Evolutionary conservation across 768 basidiomycete genomes (phyloP).

Genomic region (Collybia mongolica): DNA sequence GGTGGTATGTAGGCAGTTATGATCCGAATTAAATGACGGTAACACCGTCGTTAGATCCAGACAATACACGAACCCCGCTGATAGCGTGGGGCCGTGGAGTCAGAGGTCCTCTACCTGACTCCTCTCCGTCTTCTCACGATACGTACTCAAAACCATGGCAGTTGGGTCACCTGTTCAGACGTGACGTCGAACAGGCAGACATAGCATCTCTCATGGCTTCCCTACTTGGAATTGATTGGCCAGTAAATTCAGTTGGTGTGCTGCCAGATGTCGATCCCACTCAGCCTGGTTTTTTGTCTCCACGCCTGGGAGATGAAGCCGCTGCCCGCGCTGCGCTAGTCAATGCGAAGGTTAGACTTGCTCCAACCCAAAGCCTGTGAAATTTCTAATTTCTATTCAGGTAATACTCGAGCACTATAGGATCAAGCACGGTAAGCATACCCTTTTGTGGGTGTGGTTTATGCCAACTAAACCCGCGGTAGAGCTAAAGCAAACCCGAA

Average conservation of each 20-base stretch:
- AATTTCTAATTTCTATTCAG: constrained; percentile 21
- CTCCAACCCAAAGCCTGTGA: neutral
- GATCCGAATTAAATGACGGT: too few species aligned
- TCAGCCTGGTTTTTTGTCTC: constrained; percentile 55
- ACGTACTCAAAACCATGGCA: constrained; percentile 66
- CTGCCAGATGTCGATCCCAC: constrained; percentile 71
- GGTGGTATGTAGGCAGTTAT: constrained; percentile 49
- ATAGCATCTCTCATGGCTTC: constrained; percentile 76
- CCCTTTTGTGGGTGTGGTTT: neutral
- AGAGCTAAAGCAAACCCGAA: constrained; percentile 63
- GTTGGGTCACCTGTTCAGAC: constrained; percentile 54
- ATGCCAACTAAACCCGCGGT: neutral
- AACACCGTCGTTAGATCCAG: constrained; percentile 83
- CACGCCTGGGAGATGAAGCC: constrained; percentile 42
- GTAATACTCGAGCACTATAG: constrained; percentile 77
- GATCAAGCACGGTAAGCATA: constrained; percentile 65
- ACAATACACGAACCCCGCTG: constrained; percentile 84
- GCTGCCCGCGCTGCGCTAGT: constrained; percentile 56
- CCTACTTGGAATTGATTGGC: constrained; percentile 71
- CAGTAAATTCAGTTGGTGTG: constrained; percentile 81
- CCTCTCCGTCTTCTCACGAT: constrained; percentile 62
- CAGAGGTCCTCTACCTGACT: constrained; percentile 63
- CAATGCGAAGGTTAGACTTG: constrained; percentile 54
- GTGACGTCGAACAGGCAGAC: constrained; percentile 85
- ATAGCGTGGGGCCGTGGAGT: constrained; percentile 82